Base-by-base conservation (phyloP, 169 alveolate genomes). In the Eimeria sp. region DNA sequence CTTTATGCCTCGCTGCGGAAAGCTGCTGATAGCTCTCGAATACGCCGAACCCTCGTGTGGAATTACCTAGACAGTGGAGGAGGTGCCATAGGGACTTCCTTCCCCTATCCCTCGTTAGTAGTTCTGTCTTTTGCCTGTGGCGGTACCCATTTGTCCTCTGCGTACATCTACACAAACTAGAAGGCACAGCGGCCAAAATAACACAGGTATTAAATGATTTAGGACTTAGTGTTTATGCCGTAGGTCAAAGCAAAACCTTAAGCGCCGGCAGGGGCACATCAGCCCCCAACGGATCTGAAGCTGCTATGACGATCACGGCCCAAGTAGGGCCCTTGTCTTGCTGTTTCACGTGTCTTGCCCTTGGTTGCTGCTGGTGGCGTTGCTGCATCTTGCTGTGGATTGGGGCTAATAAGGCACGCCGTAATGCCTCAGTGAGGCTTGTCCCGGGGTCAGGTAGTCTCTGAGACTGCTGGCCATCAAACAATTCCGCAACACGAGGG, bases 281-380 rank as follows among this genome's bases (percentile, higher is more conserved):
- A 25, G 18, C 82, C 78, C 92, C 92, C 43, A 13, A 30, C 20
- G 80, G 65, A 16, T 57, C 75, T 13, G 67, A 20, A 11, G 92
- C 92, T 80, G 80, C 40, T 34, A 86, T 86, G 61, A 6, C 57
- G 61, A 86, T 51, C 49, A 86, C 80, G n/a, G 43, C 92, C 92
- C 92, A 86, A 16, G 47, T 20, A 34, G 70, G 43, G 40, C 78
- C 73, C 75, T 83, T 58, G 40, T 61, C 43, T n/a, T 86, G 80
- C 63, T 86, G 92, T 40, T 58, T 73, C 72, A 30, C 25, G 30
- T 6, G 80, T 22, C 51, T 30, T 70, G 80, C 80, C 16, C 45
- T 82, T 7, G 14, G 58, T 27, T 58, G 92, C 25, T 7, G 61
- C 92, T 58, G 80, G 49, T 20, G 63, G 14, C 22, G 18, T 25